Evolutionary conservation across 108 stramenopile genomes (phyloP).

Genomic region (Heterococcus sp.): DNA sequence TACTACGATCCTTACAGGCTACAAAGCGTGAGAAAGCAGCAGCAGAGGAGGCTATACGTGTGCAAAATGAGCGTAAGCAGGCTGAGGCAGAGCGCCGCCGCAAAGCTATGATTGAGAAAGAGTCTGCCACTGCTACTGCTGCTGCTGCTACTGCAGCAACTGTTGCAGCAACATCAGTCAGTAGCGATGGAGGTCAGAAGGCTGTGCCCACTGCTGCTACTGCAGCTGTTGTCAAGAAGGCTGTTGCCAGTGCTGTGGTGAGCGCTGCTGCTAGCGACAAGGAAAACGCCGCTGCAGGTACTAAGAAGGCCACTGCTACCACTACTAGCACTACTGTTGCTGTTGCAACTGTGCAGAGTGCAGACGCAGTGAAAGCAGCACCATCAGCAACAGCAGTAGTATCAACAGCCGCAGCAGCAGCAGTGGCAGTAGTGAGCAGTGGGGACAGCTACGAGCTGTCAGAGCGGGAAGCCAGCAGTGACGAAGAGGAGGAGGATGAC

Average conservation of each 20-base stretch:
- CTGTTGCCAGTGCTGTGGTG: background rate
- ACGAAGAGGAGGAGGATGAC: constrained; percentile 23
- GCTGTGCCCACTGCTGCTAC: background rate
- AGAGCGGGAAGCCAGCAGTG: constrained; percentile 12
- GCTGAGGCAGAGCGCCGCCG: constrained; percentile 10
- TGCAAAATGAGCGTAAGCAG: constrained; percentile 9
- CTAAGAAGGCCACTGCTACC: background rate
- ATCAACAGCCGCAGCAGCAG: background rate
- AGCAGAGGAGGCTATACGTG: background rate
- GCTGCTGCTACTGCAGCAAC: background rate
- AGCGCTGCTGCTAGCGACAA: background rate
- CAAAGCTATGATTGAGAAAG: background rate
- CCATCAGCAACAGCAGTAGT: background rate
- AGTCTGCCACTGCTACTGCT: background rate
- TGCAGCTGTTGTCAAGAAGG: background rate
- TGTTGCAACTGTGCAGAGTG: too few species aligned
- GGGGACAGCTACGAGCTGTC: constrained; percentile 26
- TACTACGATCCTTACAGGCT: background rate
- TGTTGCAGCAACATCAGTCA: background rate
- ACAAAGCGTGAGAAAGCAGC: background rate
- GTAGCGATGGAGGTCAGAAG: background rate
- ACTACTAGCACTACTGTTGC: too few species aligned
- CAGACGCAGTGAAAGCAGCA: background rate
- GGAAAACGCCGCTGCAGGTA: too few species aligned
- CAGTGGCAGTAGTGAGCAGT: background rate